Conservation (phyloP, 106 monocot species). For the Dendrobium chrysotoxum region DNA sequence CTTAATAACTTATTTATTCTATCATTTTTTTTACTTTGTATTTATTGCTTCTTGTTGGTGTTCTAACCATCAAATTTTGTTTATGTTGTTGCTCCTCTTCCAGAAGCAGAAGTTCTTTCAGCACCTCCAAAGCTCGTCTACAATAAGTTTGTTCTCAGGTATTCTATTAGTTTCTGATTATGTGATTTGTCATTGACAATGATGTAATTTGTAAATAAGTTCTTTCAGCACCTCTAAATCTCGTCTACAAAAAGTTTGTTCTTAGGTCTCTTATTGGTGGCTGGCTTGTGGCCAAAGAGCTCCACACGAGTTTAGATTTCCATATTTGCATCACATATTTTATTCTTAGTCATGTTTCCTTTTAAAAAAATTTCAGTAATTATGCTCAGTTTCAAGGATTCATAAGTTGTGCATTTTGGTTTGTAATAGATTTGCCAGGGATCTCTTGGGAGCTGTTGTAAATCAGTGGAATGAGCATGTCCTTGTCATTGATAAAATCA, state of each 20-base stretch:
- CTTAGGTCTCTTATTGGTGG: slow-evolving; percentile 29
- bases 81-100: slow-evolving; percentile 13
- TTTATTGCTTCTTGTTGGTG: background rate
- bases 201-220: slow-evolving; percentile 16
- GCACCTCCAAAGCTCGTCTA: slow-evolving; percentile 93
- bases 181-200: background rate
- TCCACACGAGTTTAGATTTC: too few species aligned
- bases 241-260: slow-evolving; percentile 88
- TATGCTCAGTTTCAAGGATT: background rate
- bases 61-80: background rate
- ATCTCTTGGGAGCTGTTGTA: slow-evolving; percentile 68
- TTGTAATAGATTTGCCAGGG: slow-evolving; percentile 58
- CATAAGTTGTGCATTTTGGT: background rate
- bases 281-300: too few species aligned
- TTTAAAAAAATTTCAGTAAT: background rate
- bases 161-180: slow-evolving; percentile 4
- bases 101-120: slow-evolving; percentile 97
- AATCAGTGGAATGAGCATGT: slow-evolving; percentile 78
- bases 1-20: background rate
- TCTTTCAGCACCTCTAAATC: slow-evolving; percentile 84
- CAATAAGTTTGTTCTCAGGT: slow-evolving; percentile 83
- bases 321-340: background rate
- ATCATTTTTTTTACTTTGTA: background rate
- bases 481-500: slow-evolving; percentile 69
- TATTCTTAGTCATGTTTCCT: background rate